These are phyloP conservation scores for Brasilioporus rufonigricans DNA, from an alignment of 768 basidiomycete genomes.

Conservation along the genomic window DNA sequence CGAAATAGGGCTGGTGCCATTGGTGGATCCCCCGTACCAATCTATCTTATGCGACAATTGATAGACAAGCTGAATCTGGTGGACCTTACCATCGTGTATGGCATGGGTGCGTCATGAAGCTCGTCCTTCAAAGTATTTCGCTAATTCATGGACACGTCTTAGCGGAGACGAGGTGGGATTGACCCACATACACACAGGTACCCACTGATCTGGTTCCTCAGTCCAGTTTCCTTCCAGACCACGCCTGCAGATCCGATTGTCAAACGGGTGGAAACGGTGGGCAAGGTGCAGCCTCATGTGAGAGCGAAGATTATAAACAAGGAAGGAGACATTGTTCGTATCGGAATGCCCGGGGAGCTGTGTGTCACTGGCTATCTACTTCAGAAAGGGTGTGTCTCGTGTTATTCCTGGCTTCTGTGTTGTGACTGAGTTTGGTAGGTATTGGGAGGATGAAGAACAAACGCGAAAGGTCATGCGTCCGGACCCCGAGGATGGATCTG, in stretches of 20 bases:
- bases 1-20: slow-evolving; percentile 72
- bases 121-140: background rate
- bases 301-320: slow-evolving; percentile 67
- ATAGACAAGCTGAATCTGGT: slow-evolving; percentile 64
- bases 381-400: slow-evolving; percentile 62
- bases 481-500: slow-evolving; percentile 48
- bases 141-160: slow-evolving; percentile 4
- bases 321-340: slow-evolving; percentile 61
- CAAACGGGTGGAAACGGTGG: slow-evolving; percentile 82
- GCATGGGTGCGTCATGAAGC: slow-evolving; percentile 66
- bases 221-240: slow-evolving; percentile 84
- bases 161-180: slow-evolving; percentile 68
- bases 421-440: slow-evolving; percentile 40
- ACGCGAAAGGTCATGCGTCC: slow-evolving; percentile 56
- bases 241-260: slow-evolving; percentile 62
- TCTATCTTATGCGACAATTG: slow-evolving; percentile 72
- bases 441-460: slow-evolving; percentile 74
- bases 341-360: slow-evolving; percentile 73
- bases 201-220: slow-evolving; percentile 24
- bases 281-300: slow-evolving; percentile 72
- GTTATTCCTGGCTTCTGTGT: background rate
- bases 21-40: slow-evolving; percentile 76
- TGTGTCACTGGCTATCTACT: slow-evolving; percentile 73
- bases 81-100: slow-evolving; percentile 77
- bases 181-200: background rate